These are phyloP conservation scores for Plasmodium billcollinsi DNA, from an alignment of 169 alveolate species.

Conservation along the genomic window DNA sequence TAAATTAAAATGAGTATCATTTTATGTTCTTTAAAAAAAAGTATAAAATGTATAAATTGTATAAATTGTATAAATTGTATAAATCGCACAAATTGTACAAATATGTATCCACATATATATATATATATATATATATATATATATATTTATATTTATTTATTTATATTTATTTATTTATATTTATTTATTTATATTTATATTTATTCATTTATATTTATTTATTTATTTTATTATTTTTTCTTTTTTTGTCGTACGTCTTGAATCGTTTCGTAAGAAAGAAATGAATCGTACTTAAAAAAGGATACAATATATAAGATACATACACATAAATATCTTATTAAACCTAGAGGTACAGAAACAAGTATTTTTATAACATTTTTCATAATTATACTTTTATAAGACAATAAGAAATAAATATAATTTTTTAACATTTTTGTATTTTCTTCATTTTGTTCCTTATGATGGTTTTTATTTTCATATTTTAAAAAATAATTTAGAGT, in stretches of 20 bases:
- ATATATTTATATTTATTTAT: not conserved
- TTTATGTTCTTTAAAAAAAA: too few relatives aligned
- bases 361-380: constrained; percentile 43
- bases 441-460: not conserved
- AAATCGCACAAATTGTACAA: too few relatives aligned
- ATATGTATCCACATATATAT: too few relatives aligned
- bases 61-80: too few relatives aligned
- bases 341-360: constrained; percentile 34
- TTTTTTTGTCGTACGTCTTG: constrained; percentile 33
- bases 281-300: constrained; percentile 35
- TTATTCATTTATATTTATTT: too few relatives aligned
- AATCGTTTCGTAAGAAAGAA: constrained; percentile 21
- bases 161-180: too few relatives aligned
- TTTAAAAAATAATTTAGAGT: constrained; percentile 26
- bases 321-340: constrained; percentile 40
- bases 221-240: too few relatives aligned
- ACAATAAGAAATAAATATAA: constrained; percentile 24
- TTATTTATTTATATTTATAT: too few relatives aligned
- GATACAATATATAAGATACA: constrained; percentile 41
- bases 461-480: not conserved
- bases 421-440: not conserved
- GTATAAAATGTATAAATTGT: too few relatives aligned
- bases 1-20: not conserved
- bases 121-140: not conserved
- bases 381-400: constrained; percentile 32